Base-by-base conservation (phyloP, 805 yeast genomes). In the Cyberlindnera americana region DNA sequence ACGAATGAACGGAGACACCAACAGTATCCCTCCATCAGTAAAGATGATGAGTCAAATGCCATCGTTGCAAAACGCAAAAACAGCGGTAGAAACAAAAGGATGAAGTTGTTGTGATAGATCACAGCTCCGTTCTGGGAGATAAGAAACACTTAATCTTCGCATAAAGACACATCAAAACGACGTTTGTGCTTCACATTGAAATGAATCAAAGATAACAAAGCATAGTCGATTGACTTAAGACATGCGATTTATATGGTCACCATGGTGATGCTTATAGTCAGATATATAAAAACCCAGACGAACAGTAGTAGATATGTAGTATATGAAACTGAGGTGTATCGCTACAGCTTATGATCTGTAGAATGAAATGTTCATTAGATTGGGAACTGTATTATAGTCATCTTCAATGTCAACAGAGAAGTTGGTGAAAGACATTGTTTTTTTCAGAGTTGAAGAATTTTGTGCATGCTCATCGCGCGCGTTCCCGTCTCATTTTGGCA, bases 131-230 rank as follows among this genome's bases (percentile, higher is more conserved):
- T 33, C 38, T 21, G 37, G 28, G 26, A 15, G 18, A 18, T 21
- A 5, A 36, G 4, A 33, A 10, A 16, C 16, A 12, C n/a, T 52
- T 43, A 19, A 27, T 56, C 54, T 56, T 48, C 56, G 60, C 60
- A 56, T 52, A 53, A 44, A 53, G 60, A 56, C 60, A 50, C 55
- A 56, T 56, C 54, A 57, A 49, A 38, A 40, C 57, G 56, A 50
- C 55, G 49, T 53, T 27, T 49, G 51, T 37, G 32, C 37, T 29
- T n/a, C n/a, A n/a, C n/a, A 34, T 10, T 15, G 3, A n/a, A 23
- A 26, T n/a, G n/a, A 27, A 19, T 24, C n/a, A 14, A 24, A 19
- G 24, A 33, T 19, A 17, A 19, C n/a, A 24, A 19, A 23, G 30
- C 42, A 37, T 47, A 32, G 47, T 26, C 46, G 51, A 28, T 42